Conservation (phyloP, 2,329 filamentous ascomycete genomes). For the Magnaporthiopsis poae region DNA sequence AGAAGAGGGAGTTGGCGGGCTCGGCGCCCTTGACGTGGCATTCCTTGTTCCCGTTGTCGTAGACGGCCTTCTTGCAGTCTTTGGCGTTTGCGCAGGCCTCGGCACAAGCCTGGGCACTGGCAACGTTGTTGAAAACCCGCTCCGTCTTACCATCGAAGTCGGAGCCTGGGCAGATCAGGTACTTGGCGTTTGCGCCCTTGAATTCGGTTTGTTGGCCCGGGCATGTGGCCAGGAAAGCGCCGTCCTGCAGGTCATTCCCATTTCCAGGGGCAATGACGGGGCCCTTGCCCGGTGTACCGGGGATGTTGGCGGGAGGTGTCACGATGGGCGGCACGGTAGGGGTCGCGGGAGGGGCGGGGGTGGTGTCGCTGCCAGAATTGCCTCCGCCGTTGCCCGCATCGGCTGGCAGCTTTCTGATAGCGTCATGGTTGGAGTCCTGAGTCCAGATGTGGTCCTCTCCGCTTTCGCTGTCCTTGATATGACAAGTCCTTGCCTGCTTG, state of each 20-base stretch:
- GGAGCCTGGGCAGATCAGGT: conserved; percentile 7
- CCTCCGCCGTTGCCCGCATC: background rate
- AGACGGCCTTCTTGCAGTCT: conserved; percentile 8
- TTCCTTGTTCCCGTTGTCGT: conserved; percentile 3
- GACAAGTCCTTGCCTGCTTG: conserved; percentile 1
- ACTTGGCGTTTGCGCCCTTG: conserved; percentile 3
- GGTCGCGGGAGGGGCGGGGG: background rate
- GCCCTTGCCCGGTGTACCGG: background rate
- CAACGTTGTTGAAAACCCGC: conserved; percentile 6
- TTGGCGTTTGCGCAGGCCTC: conserved; percentile 6
- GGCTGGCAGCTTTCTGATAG: conserved; percentile 2
- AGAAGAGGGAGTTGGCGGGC: background rate
- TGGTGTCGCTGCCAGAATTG: background rate
- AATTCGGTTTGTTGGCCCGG: background rate
- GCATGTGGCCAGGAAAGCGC: background rate
- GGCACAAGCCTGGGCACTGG: conserved; percentile 6
- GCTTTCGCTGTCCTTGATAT: conserved; percentile 2
- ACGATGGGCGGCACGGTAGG: background rate
- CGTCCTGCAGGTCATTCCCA: background rate
- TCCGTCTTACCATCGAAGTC: conserved; percentile 6
- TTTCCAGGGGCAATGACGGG: background rate
- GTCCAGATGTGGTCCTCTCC: background rate
- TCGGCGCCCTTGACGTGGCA: conserved; percentile 4
- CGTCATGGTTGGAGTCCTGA: background rate
- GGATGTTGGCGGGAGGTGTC: background rate